Percentiles rank a stretch among this genome's conserved stretches.
phyloP scores from a whole-genome alignment of 805 yeast genomes.

The Lipomyces yamanashiensis region DNA sequence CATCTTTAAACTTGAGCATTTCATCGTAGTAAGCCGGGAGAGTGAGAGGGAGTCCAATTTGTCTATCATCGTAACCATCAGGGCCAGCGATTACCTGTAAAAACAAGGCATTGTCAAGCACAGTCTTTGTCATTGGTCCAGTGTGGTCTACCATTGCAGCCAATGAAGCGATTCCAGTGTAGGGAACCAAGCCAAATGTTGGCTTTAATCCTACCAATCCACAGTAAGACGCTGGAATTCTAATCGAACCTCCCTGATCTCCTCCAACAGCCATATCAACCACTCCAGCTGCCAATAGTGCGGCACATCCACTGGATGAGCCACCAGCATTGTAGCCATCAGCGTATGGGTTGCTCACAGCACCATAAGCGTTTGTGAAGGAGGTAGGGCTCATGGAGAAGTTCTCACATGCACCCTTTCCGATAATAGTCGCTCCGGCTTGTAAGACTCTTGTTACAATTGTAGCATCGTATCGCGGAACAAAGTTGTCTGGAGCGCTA shows the following conservation, averaged over 20 bases:
- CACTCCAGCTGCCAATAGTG: conserved; percentile 54
- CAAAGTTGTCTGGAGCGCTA: conserved; percentile 40
- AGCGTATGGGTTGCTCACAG: conserved; percentile 52
- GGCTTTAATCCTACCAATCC: conserved; percentile 54
- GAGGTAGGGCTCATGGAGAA: conserved; percentile 46
- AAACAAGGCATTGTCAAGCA: conserved; percentile 45
- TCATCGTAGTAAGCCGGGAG: conserved; percentile 39
- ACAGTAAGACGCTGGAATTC: conserved; percentile 54
- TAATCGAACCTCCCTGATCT: conserved; percentile 60
- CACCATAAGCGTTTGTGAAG: conserved; percentile 50
- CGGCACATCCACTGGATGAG: conserved; percentile 60
- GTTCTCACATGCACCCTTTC: conserved; percentile 49
- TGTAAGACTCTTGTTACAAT: conserved; percentile 46
- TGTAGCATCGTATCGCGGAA: conserved; percentile 48
- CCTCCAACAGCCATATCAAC: conserved; percentile 54
- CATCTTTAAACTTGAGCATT: conserved; percentile 9
- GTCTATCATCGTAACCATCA: conserved; percentile 47
- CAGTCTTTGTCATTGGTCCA: conserved; percentile 50
- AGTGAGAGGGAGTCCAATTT: conserved; percentile 40
- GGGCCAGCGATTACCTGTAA: conserved; percentile 47
- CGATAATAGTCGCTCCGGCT: conserved; percentile 47
- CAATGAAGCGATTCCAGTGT: conserved; percentile 47
- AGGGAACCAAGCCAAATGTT: conserved; percentile 51
- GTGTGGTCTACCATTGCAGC: conserved; percentile 48
- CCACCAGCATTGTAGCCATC: conserved; percentile 53